Percentiles rank a stretch among this genome's conserved stretches.
phyloP scores from a whole-genome alignment of 768 basidiomycete species.

The Mycena capillaripes region DNA sequence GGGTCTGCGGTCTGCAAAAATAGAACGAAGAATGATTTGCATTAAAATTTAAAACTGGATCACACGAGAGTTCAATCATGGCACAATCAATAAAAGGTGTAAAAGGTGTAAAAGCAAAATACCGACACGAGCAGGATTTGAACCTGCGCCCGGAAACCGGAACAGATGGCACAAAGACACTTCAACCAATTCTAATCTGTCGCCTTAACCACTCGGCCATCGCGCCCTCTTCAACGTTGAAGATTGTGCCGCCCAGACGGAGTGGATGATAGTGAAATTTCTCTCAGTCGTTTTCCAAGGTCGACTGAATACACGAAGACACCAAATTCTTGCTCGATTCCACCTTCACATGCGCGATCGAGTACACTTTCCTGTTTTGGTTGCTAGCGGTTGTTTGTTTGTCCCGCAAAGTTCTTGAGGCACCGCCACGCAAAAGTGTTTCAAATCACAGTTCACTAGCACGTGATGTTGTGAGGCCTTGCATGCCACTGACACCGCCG shows the following conservation, averaged over 20 bases:
- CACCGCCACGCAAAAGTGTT: too few relatives aligned
- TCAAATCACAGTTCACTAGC: too few relatives aligned
- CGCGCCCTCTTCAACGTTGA: too few relatives aligned
- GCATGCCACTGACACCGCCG: too few relatives aligned
- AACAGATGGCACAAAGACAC: slow-evolving; percentile 4
- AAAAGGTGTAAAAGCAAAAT: neutral
- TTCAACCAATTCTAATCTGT: slow-evolving; percentile 20
- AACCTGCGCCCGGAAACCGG: slow-evolving; percentile 18
- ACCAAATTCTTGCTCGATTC: neutral
- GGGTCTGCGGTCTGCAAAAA: too few relatives aligned
- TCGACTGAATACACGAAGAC: too few relatives aligned
- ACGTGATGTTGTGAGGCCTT: too few relatives aligned
- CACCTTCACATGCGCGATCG: neutral
- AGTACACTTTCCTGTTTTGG: slow-evolving; percentile 9
- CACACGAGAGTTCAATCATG: neutral
- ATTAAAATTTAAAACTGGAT: neutral
- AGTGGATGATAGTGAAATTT: too few relatives aligned
- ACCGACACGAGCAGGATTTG: slow-evolving; percentile 25
- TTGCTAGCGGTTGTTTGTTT: slow-evolving; percentile 10
- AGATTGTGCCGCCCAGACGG: too few relatives aligned
- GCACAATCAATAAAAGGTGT: neutral
- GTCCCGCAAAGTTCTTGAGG: neutral
- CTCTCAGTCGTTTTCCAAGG: too few relatives aligned
- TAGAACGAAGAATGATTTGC: too few relatives aligned
- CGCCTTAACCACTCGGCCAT: slow-evolving; percentile 33